Evolutionary conservation across 2,329 filamentous ascomycete species (phyloP).

Genomic region (Cytospora schulzeri): DNA sequence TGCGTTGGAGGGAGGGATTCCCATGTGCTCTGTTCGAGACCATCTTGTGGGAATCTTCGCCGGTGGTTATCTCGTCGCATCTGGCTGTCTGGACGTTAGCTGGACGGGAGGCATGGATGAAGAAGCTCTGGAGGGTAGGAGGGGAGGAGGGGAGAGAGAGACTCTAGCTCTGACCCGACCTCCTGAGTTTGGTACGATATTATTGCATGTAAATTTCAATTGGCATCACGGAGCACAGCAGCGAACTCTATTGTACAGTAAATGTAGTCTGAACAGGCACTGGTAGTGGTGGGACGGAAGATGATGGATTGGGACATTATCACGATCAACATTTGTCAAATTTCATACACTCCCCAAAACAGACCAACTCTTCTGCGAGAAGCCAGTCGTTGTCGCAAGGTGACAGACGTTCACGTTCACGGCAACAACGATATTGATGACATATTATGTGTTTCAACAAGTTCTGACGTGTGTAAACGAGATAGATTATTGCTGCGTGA

Average conservation of each 20-base stretch:
- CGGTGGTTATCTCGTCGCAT: neutral
- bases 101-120: neutral
- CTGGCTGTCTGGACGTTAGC: neutral
- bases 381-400: neutral
- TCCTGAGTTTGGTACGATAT: neutral
- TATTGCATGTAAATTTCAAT: neutral
- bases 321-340: neutral
- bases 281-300: neutral
- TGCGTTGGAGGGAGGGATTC: neutral
- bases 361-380: neutral
- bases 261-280: neutral
- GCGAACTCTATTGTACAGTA: constrained; percentile 1
- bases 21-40: neutral
- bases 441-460: neutral
- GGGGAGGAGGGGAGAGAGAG: neutral
- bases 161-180: no score
- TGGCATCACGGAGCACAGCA: neutral
- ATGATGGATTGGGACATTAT: no score
- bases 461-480: neutral
- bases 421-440: neutral
- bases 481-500: constrained; percentile 10
- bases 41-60: neutral
- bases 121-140: no score
- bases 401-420: neutral
- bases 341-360: neutral